Percentiles rank a stretch among this genome's conserved stretches.
Conservation (phyloP, 345 rosid species). For the Gynandropsis gynandra region DNA sequence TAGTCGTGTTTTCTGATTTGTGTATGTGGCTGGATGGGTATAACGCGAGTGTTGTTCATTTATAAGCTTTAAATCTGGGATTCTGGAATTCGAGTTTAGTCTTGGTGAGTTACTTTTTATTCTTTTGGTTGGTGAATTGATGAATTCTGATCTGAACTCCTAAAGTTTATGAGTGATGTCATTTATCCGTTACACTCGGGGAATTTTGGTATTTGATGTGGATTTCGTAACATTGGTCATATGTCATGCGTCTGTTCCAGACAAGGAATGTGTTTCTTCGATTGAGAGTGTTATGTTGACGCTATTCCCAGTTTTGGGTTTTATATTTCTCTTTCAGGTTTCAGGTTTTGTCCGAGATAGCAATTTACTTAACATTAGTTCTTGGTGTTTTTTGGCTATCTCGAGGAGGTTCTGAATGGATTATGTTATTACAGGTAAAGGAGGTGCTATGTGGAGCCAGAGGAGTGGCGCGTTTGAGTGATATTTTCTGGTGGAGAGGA, state of each 20-base stretch:
- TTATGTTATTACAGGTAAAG: slow-evolving; percentile 18
- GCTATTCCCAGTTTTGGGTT: too few species aligned
- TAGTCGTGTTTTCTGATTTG: not conserved
- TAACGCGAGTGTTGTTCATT: slow-evolving; percentile 11
- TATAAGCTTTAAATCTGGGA: slow-evolving; percentile 5
- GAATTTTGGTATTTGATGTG: not conserved
- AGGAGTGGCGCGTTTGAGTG: slow-evolving; percentile 22
- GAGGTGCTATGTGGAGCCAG: slow-evolving; percentile 19
- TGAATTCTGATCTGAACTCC: not conserved
- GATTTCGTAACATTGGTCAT: slow-evolving; percentile 8
- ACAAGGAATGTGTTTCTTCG: not conserved
- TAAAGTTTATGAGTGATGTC: not conserved
- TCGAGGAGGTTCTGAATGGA: slow-evolving; percentile 19
- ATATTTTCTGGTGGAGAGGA: slow-evolving; percentile 47
- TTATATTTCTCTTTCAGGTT: slow-evolving; percentile 2
- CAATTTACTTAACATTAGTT: not conserved
- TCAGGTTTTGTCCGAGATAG: not conserved
- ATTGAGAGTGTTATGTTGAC: not conserved
- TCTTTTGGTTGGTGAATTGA: too few species aligned
- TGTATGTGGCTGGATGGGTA: not conserved
- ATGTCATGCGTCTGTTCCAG: not conserved
- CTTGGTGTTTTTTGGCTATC: slow-evolving; percentile 17
- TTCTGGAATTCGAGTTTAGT: not conserved
- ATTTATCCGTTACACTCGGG: not conserved
- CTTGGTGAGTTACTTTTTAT: too few species aligned